These are phyloP conservation scores for Pleurotus tuoliensis DNA, from an alignment of 768 basidiomycete species.

Conservation along the genomic window DNA sequence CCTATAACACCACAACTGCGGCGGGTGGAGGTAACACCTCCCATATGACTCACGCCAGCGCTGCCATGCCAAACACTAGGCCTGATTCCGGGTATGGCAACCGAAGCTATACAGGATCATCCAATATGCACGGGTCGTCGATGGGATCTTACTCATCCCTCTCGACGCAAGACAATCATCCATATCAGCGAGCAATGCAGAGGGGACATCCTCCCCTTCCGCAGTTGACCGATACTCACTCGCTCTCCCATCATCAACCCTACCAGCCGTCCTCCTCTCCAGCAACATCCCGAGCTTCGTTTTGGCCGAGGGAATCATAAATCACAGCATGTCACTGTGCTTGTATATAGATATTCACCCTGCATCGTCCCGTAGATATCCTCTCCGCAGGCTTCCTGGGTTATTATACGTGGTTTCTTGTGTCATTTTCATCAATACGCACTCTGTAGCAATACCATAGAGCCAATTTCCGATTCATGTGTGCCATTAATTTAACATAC, in stretches of 20 bases:
- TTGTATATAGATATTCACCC: not conserved
- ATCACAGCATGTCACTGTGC: not conserved
- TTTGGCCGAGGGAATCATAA: too few relatives aligned
- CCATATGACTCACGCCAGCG: not conserved
- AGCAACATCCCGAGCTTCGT: not conserved
- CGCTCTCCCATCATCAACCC: not conserved
- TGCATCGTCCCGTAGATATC: not conserved
- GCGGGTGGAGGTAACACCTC: not conserved
- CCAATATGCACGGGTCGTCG: not conserved
- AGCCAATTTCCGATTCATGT: not conserved
- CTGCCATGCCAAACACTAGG: not conserved
- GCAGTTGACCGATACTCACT: not conserved
- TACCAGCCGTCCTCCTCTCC: not conserved
- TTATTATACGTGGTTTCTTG: not conserved
- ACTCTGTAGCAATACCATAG: constrained; percentile 5
- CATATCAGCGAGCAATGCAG: not conserved
- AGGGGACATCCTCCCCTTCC: constrained; percentile 1
- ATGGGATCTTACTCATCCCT: not conserved
- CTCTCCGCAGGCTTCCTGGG: not conserved
- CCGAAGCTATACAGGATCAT: constrained; percentile 4
- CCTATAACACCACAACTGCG: constrained; percentile 17
- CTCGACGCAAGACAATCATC: not conserved
- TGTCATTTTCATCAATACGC: not conserved
- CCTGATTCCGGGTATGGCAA: constrained; percentile 3
- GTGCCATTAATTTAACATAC: constrained; percentile 5